phyloP scores from a whole-genome alignment of 768 basidiomycete species.

The Russula olivacea region DNA sequence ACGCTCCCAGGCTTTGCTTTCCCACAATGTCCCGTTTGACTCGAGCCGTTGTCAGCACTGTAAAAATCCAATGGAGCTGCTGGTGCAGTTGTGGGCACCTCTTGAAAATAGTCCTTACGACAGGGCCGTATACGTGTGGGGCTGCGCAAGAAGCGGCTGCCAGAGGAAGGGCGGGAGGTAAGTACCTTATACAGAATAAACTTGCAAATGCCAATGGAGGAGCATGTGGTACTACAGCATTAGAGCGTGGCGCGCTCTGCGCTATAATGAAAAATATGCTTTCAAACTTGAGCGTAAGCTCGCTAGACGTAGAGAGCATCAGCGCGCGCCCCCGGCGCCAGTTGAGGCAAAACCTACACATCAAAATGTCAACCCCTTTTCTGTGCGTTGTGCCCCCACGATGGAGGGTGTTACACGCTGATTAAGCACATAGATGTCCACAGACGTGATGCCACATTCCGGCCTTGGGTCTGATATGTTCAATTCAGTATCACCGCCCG shows the following conservation, averaged over 20 bases:
- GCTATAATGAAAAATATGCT: conserved; percentile 70
- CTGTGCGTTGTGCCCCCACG: conserved; percentile 39
- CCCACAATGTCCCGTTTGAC: conserved; percentile 52
- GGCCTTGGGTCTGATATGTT: conserved; percentile 67
- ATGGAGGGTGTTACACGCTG: neutral
- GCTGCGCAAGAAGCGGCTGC: conserved; percentile 62
- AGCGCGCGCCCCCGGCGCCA: conserved; percentile 34
- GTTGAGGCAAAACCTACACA: conserved; percentile 30
- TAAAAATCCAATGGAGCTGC: conserved; percentile 66
- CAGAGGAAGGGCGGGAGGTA: conserved; percentile 77
- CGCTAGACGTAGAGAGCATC: conserved; percentile 35
- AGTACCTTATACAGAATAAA: conserved; percentile 29
- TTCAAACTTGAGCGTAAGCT: conserved; percentile 58
- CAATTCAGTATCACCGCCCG: conserved; percentile 30
- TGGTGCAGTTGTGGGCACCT: conserved; percentile 88
- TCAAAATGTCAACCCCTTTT: conserved; percentile 59
- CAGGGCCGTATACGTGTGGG: conserved; percentile 81
- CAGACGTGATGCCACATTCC: conserved; percentile 34
- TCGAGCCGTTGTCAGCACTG: conserved; percentile 71
- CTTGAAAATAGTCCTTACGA: conserved; percentile 82
- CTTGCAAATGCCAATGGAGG: neutral
- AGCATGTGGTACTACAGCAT: conserved; percentile 44
- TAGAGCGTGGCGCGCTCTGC: conserved; percentile 74
- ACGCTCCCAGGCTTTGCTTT: conserved; percentile 59
- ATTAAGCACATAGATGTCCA: conserved; percentile 12